Evolutionary conservation across 805 yeast genomes (phyloP).

Genomic region (Yamadazyma ubonensis): DNA sequence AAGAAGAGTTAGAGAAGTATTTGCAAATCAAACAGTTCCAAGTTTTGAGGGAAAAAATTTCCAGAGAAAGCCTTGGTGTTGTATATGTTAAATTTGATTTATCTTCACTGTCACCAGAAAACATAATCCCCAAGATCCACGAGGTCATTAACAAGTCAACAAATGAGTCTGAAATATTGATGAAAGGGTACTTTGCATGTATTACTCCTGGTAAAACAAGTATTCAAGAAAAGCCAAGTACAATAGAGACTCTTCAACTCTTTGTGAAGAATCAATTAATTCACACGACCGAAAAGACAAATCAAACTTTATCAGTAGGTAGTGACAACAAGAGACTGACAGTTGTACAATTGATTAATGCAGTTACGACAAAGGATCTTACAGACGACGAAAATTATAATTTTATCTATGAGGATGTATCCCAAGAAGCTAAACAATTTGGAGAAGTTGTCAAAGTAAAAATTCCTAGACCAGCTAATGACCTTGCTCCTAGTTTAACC

Average conservation of each 20-base stretch:
- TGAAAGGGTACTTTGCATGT: conserved; percentile 23
- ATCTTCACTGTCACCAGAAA: conserved; percentile 16
- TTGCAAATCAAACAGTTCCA: conserved; percentile 35
- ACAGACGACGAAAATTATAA: conserved; percentile 47
- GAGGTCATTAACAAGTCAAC: background rate
- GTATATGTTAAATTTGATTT: conserved; percentile 51
- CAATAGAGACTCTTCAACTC: conserved; percentile 36
- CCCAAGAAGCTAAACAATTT: conserved; percentile 44
- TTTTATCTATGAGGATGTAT: conserved; percentile 53
- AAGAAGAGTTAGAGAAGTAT: conserved; percentile 32
- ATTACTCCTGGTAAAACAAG: conserved; percentile 27
- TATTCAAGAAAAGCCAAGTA: conserved; percentile 36
- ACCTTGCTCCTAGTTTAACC: conserved; percentile 39
- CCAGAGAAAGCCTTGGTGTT: conserved; percentile 54
- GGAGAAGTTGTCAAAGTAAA: conserved; percentile 55
- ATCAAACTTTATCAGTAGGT: conserved; percentile 16
- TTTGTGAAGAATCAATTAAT: conserved; percentile 29
- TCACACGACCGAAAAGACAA: background rate
- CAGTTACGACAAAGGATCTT: conserved; percentile 64
- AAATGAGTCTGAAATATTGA: conserved; percentile 1
- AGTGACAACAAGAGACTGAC: conserved; percentile 41
- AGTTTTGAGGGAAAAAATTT: conserved; percentile 45
- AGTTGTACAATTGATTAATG: conserved; percentile 66
- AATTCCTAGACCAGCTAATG: conserved; percentile 63
- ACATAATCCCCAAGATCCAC: conserved; percentile 14